Conservation (phyloP, 192 early-diverging fungal genomes). For the Backusella australiensis region DNA sequence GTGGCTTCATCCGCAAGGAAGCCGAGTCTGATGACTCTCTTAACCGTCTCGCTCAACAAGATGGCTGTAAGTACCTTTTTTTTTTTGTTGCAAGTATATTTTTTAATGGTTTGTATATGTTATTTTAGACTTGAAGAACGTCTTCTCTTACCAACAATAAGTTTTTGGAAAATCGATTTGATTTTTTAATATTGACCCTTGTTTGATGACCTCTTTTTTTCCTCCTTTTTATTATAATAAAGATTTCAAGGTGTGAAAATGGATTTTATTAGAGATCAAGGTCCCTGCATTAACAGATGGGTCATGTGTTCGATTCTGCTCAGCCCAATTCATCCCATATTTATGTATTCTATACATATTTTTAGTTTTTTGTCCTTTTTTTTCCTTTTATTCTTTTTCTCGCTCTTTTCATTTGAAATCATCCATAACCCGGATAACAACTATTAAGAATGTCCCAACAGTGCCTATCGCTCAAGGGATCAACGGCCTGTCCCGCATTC, state of each 20-base stretch:
- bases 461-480: slow-evolving; percentile 11
- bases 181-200: slow-evolving; percentile 1
- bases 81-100: too few relatives aligned
- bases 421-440: too few relatives aligned
- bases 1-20: slow-evolving; percentile 85
- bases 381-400: neutral
- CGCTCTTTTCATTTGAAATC: neutral
- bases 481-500: slow-evolving; percentile 8
- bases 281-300: neutral
- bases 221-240: neutral
- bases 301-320: neutral
- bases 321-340: slow-evolving; percentile 1
- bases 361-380: neutral
- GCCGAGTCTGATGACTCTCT: slow-evolving; percentile 96
- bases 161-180: neutral
- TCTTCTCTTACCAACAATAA: slow-evolving; percentile 65
- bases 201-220: neutral
- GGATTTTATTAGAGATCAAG: neutral
- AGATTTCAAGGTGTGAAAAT: neutral
- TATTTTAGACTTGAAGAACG: slow-evolving; percentile 46
- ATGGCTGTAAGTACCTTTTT: slow-evolving; percentile 53
- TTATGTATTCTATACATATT: neutral
- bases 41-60: slow-evolving; percentile 86
- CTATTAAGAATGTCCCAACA: slow-evolving; percentile 2
- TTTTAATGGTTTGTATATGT: slow-evolving; percentile 19